Evolutionary conservation across 2,329 filamentous ascomycete species (phyloP).

Genomic region (Rhexocercosporidium sp.): DNA sequence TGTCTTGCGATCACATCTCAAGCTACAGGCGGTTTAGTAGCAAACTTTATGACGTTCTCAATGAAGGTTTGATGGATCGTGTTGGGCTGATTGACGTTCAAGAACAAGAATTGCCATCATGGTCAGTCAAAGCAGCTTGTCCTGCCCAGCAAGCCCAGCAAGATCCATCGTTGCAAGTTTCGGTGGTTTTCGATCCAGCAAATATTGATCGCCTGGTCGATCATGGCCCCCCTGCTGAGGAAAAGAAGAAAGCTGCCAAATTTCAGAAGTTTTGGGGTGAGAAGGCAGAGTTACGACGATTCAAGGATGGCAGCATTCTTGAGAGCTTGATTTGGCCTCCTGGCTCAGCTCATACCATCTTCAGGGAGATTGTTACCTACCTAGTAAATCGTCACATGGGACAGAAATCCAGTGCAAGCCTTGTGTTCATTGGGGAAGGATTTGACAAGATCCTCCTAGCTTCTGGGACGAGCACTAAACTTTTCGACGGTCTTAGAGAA

Average conservation of each 20-base stretch:
- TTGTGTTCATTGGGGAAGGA: slow-evolving; percentile 51
- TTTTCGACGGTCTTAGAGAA: slow-evolving; percentile 72
- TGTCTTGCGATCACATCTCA: slow-evolving; percentile 38
- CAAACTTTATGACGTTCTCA: slow-evolving; percentile 68
- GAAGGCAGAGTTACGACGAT: slow-evolving; percentile 88
- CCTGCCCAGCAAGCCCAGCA: slow-evolving; percentile 39
- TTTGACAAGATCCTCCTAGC: slow-evolving; percentile 51
- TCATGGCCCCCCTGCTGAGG: slow-evolving; percentile 84
- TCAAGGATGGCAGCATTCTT: slow-evolving; percentile 92
- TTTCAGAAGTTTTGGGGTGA: slow-evolving; percentile 96
- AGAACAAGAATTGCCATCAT: slow-evolving; percentile 46
- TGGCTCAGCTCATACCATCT: slow-evolving; percentile 64
- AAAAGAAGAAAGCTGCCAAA: slow-evolving; percentile 78
- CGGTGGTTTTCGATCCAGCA: slow-evolving; percentile 73
- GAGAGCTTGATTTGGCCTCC: slow-evolving; percentile 90
- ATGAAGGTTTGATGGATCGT: slow-evolving; percentile 76
- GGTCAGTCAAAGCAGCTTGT: slow-evolving; percentile 52
- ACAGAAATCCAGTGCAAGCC: slow-evolving; percentile 49
- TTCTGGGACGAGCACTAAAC: slow-evolving; percentile 45
- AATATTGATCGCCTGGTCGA: slow-evolving; percentile 81
- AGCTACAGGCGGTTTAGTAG: slow-evolving; percentile 48
- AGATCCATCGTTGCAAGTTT: slow-evolving; percentile 58
- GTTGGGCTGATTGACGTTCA: slow-evolving; percentile 69
- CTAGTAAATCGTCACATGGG: slow-evolving; percentile 73
- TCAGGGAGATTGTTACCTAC: slow-evolving; percentile 80